These are phyloP conservation scores for Mortierella sp. DNA, from an alignment of 371 early-diverging fungal genomes.

Conservation along the genomic window DNA sequence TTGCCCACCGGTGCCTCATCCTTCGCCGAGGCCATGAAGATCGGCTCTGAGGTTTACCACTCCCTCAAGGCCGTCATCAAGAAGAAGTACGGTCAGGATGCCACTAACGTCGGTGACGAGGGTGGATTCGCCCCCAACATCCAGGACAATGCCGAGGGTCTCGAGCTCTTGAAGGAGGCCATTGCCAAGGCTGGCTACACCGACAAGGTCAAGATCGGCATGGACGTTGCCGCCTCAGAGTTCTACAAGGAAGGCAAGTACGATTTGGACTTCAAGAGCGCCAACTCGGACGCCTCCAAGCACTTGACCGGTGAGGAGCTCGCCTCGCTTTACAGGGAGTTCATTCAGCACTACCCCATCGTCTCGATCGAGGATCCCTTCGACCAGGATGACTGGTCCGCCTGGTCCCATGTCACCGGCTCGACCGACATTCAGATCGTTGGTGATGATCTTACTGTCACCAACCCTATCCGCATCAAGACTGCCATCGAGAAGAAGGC, in stretches of 20 bases:
- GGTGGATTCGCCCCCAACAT: slow-evolving; percentile 99
- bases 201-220: slow-evolving; percentile 95
- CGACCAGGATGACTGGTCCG: slow-evolving; percentile 98
- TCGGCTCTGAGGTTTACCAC: slow-evolving; percentile 97
- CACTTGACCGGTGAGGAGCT: slow-evolving; percentile 84
- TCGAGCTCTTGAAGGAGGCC: slow-evolving; percentile 91
- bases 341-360: slow-evolving; percentile 92
- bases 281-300: slow-evolving; percentile 83
- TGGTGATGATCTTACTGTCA: slow-evolving; percentile 99
- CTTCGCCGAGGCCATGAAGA: slow-evolving; percentile 97
- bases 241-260: slow-evolving; percentile 97
- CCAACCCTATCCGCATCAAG: slow-evolving; percentile 95
- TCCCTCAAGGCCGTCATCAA: slow-evolving; percentile 95
- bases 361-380: slow-evolving; percentile 99
- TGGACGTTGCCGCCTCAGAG: slow-evolving; percentile 99
- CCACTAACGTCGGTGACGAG: slow-evolving; percentile 99
- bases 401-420: slow-evolving; percentile 86
- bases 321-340: slow-evolving; percentile 85
- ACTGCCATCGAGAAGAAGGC: slow-evolving; percentile 94
- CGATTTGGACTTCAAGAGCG: slow-evolving; percentile 97
- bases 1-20: slow-evolving; percentile 94
- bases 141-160: slow-evolving; percentile 95
- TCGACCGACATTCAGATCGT: slow-evolving; percentile 89
- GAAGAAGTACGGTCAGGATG: slow-evolving; percentile 97
- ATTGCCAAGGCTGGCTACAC: slow-evolving; percentile 95